Base-by-base conservation (phyloP, 1,139 yeast genomes). In the Taphrina pruni region DNA sequence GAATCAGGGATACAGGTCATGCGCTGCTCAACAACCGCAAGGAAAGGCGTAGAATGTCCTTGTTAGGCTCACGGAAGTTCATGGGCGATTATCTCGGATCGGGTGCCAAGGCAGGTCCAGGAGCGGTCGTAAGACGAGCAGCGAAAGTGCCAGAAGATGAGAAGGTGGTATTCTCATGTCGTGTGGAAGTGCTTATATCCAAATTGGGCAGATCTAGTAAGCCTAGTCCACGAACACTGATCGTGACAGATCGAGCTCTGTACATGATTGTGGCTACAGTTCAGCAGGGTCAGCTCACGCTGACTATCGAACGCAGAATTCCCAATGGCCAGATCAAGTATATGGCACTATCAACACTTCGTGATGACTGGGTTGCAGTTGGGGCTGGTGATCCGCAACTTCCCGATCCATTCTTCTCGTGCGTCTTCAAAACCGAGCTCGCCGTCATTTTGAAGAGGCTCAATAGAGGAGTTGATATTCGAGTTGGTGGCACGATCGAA, bases 11-110 rank as follows among this genome's bases (percentile, higher is more conserved):
- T 75, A 84, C 86, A 74, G 98, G 97, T 70, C 88, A 87, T 67
- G 82, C 83, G 17, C 78, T 91, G 60, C 81, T 91, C 60, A 87
- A 84, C 43, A 88, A 89, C 45, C 84, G 90, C 76, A 95, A 95
- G 77, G 96, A 95, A 78, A 90, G 99, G 79, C 87, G 99, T 75
- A 81, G 95, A 70, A 84, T 92, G 83, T 90, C 97, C 46, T 81
- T 95, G 79, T 80, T 92, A 66, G 98, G 98, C 0, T 89, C 89
- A 69, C 85, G 99, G 75, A 88, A 95, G n/a, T 95, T 85, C 74
- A 85, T 89, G 87, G 99, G 99, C 11, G 99, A 95, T 78, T 95
- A 95, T 75, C 81, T 95, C 72, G 92, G 97, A 76, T 90, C 91
- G 78, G 90, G 88, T 73, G 78, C 84, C 43, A 82, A 86, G 54